Conservation (phyloP, 139 green algal species). For the Axilococcus clingmanii region DNA sequence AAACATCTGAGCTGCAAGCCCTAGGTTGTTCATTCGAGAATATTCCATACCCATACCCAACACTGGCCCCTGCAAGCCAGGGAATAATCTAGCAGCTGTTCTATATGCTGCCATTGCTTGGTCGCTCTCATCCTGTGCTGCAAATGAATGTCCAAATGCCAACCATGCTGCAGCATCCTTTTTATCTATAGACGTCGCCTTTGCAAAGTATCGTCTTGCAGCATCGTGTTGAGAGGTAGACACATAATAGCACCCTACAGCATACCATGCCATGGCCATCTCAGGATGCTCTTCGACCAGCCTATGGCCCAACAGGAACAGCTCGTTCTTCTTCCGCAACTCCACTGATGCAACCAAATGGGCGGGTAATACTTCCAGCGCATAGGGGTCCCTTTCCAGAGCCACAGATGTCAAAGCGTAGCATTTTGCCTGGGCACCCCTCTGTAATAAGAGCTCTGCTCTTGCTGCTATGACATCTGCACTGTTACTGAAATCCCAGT, state of each 20-base stretch:
- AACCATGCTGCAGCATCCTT: conserved; percentile 86
- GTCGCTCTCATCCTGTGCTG: conserved; percentile 74
- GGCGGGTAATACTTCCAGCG: conserved; percentile 42
- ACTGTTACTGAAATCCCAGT: conserved; percentile 50
- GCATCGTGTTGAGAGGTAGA: conserved; percentile 44
- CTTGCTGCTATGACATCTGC: conserved; percentile 57
- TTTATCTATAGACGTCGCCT: conserved; percentile 70
- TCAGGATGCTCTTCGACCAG: conserved; percentile 82
- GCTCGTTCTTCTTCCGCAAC: conserved; percentile 77
- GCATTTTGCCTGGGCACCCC: conserved; percentile 33
- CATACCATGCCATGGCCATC: conserved; percentile 75
- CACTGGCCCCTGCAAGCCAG: conserved; percentile 80
- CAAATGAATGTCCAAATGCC: conserved; percentile 89
- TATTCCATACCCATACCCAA: conserved; percentile 86
- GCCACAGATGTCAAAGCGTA: conserved; percentile 48
- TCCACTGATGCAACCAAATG: conserved; percentile 71
- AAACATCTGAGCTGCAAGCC: conserved; percentile 61
- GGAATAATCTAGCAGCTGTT: conserved; percentile 86
- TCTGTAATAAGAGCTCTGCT: conserved; percentile 66
- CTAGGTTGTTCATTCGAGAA: conserved; percentile 78
- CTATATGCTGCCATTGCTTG: conserved; percentile 92
- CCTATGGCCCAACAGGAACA: conserved; percentile 69
- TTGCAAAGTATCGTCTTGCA: conserved; percentile 72
- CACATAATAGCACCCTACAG: conserved; percentile 93
- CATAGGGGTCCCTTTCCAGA: conserved; percentile 65